Conservation (phyloP, 257 asterid species). For the Fraxinus americana region DNA sequence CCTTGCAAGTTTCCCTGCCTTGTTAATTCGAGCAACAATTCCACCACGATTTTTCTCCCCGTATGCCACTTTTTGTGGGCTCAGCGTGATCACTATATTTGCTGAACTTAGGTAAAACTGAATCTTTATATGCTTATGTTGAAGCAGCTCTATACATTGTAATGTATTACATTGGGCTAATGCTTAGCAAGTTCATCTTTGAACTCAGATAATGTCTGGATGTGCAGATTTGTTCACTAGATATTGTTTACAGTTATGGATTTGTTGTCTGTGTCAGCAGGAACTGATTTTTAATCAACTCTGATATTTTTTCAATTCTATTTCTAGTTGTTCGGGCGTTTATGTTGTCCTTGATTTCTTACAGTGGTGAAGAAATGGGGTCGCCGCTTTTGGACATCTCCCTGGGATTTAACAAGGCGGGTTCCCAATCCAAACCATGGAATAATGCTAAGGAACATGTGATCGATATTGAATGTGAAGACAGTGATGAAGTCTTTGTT, state of each 20-base stretch:
- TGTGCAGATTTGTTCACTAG: not conserved
- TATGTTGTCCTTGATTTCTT: conserved; percentile 24
- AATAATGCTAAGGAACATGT: conserved; percentile 37
- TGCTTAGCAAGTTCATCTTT: not conserved
- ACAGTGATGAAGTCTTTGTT: conserved; percentile 17
- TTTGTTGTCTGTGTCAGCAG: conserved; percentile 11
- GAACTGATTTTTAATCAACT: not conserved
- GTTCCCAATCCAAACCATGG: conserved; percentile 28
- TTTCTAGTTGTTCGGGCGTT: not conserved
- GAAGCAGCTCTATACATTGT: not conserved
- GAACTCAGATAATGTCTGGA: not conserved
- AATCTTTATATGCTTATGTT: not conserved
- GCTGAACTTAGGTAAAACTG: not conserved
- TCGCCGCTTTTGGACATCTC: conserved; percentile 45
- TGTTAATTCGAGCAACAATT: not conserved
- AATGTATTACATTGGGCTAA: not conserved
- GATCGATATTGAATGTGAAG: conserved; percentile 49
- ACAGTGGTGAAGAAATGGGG: conserved; percentile 78
- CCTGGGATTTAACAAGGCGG: conserved; percentile 28
- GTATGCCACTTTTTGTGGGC: not conserved
- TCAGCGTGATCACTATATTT: not conserved
- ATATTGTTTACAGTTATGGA: not conserved
- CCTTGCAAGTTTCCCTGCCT: not conserved
- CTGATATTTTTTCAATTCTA: not conserved
- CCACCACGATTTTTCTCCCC: not conserved